Base-by-base conservation (phyloP, 2,329 filamentous ascomycete species). In the Lomentospora prolificans region DNA sequence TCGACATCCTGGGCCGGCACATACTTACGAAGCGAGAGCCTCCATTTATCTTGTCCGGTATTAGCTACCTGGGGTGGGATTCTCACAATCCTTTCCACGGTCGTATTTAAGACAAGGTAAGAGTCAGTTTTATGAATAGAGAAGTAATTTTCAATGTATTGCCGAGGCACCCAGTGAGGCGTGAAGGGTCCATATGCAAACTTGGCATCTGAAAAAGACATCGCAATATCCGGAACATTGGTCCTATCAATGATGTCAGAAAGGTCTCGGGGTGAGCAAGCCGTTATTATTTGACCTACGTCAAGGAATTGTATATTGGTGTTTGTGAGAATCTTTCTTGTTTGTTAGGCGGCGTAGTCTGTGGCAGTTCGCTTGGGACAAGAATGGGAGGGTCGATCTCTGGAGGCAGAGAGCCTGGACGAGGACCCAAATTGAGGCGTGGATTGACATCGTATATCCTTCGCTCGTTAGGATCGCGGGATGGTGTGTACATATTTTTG, bases 141-240 rank as follows among this genome's bases (percentile, higher is more conserved):
- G 59, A 82, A 78, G 59, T 82, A 82, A 30, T 73, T 74, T 56
- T 80, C 74, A 2, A 83, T 70, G 56, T 81, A 82, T 60, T 81
- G 77, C 2, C 74, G 72, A 0, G 80, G 75, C 0, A 82, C 65
- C 58, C 76, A 71, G 60, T 82, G 78, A 0, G 79, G 79, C 10
- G 73, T 74, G 60, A 81, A 82, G 0, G 79, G 77, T 0, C 78
- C 79, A 56, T 81, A 80, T 0, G 78, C 67, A 59, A 82, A 81
- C 0, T 69, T 69, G 1, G 66, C 50, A 57, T 81, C 79, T 0
- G 78, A 80, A 59, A 81, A 80, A 3, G 69, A 72, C 78, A 81
- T 81, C 22, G 76, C 77, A 31, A 80, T 75, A 39, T 76, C 73
- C 0, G 79, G 79, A 0, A 82, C 77, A 51, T 82, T 82, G 1